Conservation (phyloP, 495 filamentous ascomycete species). For the Apiosordaria backusii region DNA sequence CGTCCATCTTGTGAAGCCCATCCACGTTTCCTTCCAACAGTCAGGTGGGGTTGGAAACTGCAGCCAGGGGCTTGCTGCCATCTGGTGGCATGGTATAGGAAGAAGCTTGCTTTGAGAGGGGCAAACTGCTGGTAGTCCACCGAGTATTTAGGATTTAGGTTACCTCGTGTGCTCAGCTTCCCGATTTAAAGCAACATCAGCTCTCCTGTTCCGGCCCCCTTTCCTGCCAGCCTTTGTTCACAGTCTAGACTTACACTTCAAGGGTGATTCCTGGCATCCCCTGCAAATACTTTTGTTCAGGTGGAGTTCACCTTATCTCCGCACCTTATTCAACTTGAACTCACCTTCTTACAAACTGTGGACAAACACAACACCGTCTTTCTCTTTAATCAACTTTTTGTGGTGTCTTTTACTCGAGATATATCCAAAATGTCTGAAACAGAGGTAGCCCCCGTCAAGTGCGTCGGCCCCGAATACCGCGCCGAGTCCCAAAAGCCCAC, state of each 20-base stretch:
- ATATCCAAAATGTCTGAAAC: slow-evolving; percentile 22
- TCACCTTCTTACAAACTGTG: too few relatives aligned
- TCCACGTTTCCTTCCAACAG: not conserved
- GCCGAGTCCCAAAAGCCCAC: slow-evolving; percentile 75
- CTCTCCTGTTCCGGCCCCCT: not conserved
- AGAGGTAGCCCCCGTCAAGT: slow-evolving; percentile 58
- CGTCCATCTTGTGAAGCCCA: not conserved
- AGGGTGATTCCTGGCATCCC: not conserved
- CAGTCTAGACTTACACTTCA: not conserved
- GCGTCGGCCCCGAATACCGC: slow-evolving; percentile 76
- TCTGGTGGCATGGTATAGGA: not conserved
- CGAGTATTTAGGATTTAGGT: not conserved
- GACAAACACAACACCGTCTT: not conserved
- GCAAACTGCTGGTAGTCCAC: not conserved
- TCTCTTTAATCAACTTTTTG: not conserved
- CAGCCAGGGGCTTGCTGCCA: not conserved
- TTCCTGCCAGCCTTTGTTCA: not conserved
- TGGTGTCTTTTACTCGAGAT: not conserved
- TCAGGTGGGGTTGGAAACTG: not conserved
- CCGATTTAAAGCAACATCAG: not conserved
- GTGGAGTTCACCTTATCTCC: not conserved
- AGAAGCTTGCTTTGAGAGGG: not conserved
- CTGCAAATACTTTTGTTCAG: slow-evolving; percentile 2
- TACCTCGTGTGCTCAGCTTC: not conserved
- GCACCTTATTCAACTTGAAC: not conserved